Percentiles rank a stretch among this genome's conserved stretches.
These are phyloP conservation scores for Aspergillus aculeatus DNA, from an alignment of 2,329 filamentous ascomycete genomes.

Conservation along the genomic window DNA sequence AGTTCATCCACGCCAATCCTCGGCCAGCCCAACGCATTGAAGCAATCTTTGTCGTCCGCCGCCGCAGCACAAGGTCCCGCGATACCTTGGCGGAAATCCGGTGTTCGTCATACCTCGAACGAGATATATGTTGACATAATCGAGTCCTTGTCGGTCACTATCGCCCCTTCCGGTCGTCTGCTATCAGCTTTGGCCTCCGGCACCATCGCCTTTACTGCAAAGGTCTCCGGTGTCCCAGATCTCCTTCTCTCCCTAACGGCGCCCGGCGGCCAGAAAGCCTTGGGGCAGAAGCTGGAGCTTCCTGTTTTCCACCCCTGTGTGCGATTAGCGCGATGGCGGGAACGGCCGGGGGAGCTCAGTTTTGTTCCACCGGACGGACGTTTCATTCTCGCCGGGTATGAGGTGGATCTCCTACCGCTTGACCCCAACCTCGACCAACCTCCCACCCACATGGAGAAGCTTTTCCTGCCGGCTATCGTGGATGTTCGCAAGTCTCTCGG, in stretches of 20 bases:
- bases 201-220: slow-evolving; percentile 90
- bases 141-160: slow-evolving; percentile 80
- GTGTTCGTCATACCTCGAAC: slow-evolving; percentile 93
- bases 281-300: slow-evolving; percentile 73
- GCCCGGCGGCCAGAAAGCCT: slow-evolving; percentile 74
- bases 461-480: slow-evolving; percentile 78
- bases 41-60: slow-evolving; percentile 39
- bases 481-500: slow-evolving; percentile 82
- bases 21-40: slow-evolving; percentile 39
- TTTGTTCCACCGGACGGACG: slow-evolving; percentile 94
- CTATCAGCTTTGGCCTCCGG: slow-evolving; percentile 85
- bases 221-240: slow-evolving; percentile 92
- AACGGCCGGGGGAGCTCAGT: slow-evolving; percentile 85
- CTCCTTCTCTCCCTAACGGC: slow-evolving; percentile 77
- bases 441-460: slow-evolving; percentile 55
- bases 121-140: slow-evolving; percentile 96
- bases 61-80: slow-evolving; percentile 46
- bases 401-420: slow-evolving; percentile 82
- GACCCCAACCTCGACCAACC: slow-evolving; percentile 58
- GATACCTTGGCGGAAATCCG: slow-evolving; percentile 86
- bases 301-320: slow-evolving; percentile 98
- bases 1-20: slow-evolving; percentile 44
- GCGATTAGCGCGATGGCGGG: slow-evolving; percentile 82
- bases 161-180: slow-evolving; percentile 85
- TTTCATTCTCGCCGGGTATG: slow-evolving; percentile 91